Percentiles rank a stretch among this genome's conserved stretches.
Evolutionary conservation across 2,329 filamentous ascomycete genomes (phyloP).

Genomic region (Huntiella bhutanensis): DNA sequence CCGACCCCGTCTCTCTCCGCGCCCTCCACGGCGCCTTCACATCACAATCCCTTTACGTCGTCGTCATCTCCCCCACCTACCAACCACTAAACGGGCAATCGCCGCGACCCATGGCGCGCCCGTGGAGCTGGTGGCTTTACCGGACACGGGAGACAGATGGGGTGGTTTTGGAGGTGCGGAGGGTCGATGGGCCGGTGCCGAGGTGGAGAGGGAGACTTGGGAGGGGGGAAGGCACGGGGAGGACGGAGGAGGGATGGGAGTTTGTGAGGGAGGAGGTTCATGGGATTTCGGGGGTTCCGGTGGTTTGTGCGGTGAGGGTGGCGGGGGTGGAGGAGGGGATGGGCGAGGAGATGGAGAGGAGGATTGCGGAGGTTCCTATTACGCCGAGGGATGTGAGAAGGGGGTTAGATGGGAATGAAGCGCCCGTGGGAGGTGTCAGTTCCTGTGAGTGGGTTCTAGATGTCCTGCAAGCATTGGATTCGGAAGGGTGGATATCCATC

Average conservation of each 20-base stretch:
- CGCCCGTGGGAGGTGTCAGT: conserved; percentile 6
- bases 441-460: conserved; percentile 9
- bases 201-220: not conserved
- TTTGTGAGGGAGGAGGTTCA: too few species aligned
- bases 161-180: conserved; percentile 3
- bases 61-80: conserved; percentile 10
- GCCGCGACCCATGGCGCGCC: conserved; percentile 9
- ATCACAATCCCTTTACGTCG: conserved; percentile 1
- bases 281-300: not conserved
- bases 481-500: conserved; percentile 10
- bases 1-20: too few species aligned
- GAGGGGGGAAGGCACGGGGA: too few species aligned
- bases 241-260: too few species aligned
- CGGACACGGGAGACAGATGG: not conserved
- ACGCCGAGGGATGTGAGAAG: not conserved
- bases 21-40: too few species aligned
- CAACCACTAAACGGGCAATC: conserved; percentile 4
- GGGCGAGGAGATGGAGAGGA: not conserved
- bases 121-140: conserved; percentile 10
- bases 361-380: conserved; percentile 4
- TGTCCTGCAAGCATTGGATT: conserved; percentile 6
- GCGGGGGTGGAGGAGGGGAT: conserved; percentile 5
- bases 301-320: conserved; percentile 9
- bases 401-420: conserved; percentile 7
- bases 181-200: not conserved